These are phyloP conservation scores for Chrysoporthe cubensis DNA, from an alignment of 2,329 filamentous ascomycete genomes.

Conservation along the genomic window DNA sequence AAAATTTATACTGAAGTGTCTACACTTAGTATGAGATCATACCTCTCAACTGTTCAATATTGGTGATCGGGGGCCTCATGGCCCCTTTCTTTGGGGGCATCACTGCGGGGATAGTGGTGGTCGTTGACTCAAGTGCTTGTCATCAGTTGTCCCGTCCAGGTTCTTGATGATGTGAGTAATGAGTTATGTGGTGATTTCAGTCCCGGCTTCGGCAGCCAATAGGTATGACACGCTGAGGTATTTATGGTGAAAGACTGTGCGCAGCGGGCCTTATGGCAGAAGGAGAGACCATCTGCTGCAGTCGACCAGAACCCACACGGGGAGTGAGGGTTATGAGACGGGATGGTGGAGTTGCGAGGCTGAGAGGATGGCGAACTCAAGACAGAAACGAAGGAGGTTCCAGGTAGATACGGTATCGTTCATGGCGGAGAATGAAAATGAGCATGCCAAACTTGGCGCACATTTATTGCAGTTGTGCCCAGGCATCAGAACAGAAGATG, in stretches of 20 bases:
- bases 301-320: background rate
- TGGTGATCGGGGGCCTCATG: slow-evolving; percentile 22
- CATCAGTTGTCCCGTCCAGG: background rate
- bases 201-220: background rate
- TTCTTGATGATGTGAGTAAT: background rate
- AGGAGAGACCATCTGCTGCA: background rate
- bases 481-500: background rate
- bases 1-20: background rate
- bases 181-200: background rate
- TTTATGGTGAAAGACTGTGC: background rate
- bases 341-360: background rate
- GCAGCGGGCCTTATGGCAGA: background rate
- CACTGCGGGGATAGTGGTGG: background rate
- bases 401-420: background rate
- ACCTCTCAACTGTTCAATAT: slow-evolving; percentile 23
- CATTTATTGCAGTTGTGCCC: background rate
- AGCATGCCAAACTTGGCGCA: background rate
- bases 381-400: background rate
- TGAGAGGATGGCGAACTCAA: background rate
- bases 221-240: background rate
- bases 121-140: background rate
- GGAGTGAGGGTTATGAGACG: background rate
- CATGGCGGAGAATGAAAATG: background rate
- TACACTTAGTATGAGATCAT: background rate
- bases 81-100: slow-evolving; percentile 25